phyloP scores from a whole-genome alignment of 441 rosid genomes.

The Flueggea neowawraea region DNA sequence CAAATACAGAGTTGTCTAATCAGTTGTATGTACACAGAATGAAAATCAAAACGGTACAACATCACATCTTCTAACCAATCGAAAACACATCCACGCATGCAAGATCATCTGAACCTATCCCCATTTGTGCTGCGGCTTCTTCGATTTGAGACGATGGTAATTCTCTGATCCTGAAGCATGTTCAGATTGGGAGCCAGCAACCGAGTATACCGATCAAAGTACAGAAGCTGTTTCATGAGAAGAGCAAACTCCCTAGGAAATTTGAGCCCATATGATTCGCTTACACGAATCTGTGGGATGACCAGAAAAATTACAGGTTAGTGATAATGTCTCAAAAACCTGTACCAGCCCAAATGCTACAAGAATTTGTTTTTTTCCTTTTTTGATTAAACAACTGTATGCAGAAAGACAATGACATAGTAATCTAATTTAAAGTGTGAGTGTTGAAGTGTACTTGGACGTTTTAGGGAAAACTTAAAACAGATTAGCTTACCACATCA shows the following conservation, averaged over 20 bases:
- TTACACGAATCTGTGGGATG: constrained; percentile 60
- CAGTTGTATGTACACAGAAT: too few species aligned
- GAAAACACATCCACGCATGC: too few species aligned
- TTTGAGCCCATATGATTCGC: constrained; percentile 88
- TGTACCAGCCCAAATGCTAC: background rate
- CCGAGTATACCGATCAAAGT: constrained; percentile 92
- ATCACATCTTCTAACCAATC: too few species aligned
- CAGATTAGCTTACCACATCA: constrained; percentile 64
- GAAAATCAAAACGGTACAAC: too few species aligned
- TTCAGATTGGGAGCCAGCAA: constrained; percentile 90
- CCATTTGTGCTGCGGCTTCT: constrained; percentile 45
- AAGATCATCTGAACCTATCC: constrained; percentile 9
- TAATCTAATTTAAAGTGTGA: too few species aligned
- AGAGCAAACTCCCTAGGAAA: constrained; percentile 97
- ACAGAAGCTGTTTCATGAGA: constrained; percentile 93
- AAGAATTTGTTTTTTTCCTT: background rate
- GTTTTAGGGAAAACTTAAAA: background rate
- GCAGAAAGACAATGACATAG: too few species aligned
- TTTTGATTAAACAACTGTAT: too few species aligned
- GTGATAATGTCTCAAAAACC: background rate
- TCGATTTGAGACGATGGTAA: constrained; percentile 68
- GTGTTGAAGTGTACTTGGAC: too few species aligned
- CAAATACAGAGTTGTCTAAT: too few species aligned
- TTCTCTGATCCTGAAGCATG: constrained; percentile 98
- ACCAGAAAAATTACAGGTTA: constrained; percentile 1